Percentiles rank a stretch among this genome's conserved stretches.
phyloP scores from a whole-genome alignment of 78 protist species.

The Chrysochromulina tobinii region DNA sequence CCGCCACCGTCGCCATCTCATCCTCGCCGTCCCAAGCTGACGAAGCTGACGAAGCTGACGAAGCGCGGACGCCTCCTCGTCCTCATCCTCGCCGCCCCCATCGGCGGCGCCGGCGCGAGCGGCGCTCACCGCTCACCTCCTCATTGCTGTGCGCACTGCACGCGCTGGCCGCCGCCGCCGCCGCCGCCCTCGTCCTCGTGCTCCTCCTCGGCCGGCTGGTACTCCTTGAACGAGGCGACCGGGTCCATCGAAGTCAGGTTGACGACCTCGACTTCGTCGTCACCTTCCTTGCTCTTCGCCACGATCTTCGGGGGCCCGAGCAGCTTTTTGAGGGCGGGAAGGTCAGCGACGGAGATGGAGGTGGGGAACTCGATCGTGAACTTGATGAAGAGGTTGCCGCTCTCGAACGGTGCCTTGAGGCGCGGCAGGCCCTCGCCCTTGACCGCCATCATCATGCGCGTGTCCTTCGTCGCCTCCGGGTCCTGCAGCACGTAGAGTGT shows the following conservation, averaged over 20 bases:
- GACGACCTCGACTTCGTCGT: constrained; percentile 40
- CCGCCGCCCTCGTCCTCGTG: neutral
- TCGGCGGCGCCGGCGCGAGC: too few relatives aligned
- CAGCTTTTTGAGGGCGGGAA: neutral
- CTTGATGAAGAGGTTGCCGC: constrained; percentile 80
- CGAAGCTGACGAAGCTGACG: too few relatives aligned
- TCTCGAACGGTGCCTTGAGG: constrained; percentile 78
- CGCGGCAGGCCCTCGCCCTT: constrained; percentile 95
- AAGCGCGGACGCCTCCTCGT: too few relatives aligned
- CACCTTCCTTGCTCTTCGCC: neutral
- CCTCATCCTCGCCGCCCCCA: too few relatives aligned
- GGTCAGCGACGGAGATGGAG: neutral
- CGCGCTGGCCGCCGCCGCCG: constrained; percentile 35
- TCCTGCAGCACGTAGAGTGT: neutral
- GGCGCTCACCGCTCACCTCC: too few relatives aligned
- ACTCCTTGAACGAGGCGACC: neutral
- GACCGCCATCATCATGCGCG: constrained; percentile 67
- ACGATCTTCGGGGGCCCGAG: constrained; percentile 4
- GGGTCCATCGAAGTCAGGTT: neutral
- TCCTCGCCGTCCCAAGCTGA: too few relatives aligned
- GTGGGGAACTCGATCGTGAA: constrained; percentile 85
- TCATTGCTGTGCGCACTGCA: constrained; percentile 41
- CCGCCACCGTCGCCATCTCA: too few relatives aligned
- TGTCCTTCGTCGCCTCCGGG: constrained; percentile 4
- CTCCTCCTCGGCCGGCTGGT: neutral